A percentile compares a stretch with the other conserved stretches of the same genome.
Evolutionary conservation across 768 basidiomycete species (phyloP).

Genomic region (Kwoniella sp.): DNA sequence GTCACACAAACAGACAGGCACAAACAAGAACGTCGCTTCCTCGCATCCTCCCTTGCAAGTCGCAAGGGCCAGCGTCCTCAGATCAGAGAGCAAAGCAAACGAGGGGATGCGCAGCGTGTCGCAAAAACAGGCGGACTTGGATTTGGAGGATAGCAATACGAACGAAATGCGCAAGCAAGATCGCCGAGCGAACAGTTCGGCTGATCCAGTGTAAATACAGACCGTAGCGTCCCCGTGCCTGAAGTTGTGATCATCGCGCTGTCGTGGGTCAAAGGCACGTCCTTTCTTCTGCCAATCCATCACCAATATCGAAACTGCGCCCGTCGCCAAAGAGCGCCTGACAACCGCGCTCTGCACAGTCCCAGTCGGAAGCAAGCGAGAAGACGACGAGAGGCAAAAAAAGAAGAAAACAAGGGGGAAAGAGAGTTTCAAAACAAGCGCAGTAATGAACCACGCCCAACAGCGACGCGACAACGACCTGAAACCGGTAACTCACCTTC

Average conservation of each 20-base stretch:
- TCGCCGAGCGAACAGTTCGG: neutral
- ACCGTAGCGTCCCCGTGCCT: too few species aligned
- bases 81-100: too few species aligned
- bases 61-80: too few species aligned
- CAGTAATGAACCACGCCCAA: neutral
- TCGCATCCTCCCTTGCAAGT: neutral
- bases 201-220: neutral
- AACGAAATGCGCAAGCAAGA: too few species aligned
- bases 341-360: neutral
- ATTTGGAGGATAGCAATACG: too few species aligned
- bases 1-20: neutral
- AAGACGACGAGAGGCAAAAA: neutral
- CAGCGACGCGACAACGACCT: neutral
- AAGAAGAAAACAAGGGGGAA: neutral
- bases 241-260: neutral
- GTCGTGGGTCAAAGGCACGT: neutral
- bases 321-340: neutral
- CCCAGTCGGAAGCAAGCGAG: neutral
- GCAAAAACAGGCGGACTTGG: too few species aligned
- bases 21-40: neutral
- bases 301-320: neutral
- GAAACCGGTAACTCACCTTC: constrained; percentile 46
- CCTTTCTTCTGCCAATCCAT: neutral
- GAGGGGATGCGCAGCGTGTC: neutral
- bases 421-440: neutral